Evolutionary conservation across 352 stramenopile genomes (phyloP).

Genomic region (Phytophthora lateralis): DNA sequence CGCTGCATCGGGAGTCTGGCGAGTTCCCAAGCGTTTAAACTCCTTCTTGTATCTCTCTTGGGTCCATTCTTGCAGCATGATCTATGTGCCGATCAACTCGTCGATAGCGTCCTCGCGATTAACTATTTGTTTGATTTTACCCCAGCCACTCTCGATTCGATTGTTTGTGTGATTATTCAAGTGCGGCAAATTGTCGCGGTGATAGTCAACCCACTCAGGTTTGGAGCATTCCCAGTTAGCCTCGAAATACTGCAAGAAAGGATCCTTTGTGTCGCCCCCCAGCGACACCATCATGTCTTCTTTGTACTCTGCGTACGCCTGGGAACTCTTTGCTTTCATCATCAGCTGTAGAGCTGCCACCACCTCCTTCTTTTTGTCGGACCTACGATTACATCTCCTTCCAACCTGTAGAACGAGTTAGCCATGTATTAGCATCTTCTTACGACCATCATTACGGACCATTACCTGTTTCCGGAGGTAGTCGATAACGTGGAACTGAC

Average conservation of each 20-base stretch:
- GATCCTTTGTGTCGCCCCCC: constrained; percentile 8
- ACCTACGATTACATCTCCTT: not conserved
- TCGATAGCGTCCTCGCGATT: constrained; percentile 5
- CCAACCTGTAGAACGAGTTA: constrained; percentile 3
- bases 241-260: constrained; percentile 16
- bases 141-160: constrained; percentile 12
- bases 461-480: constrained; percentile 1
- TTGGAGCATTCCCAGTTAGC: constrained; percentile 16
- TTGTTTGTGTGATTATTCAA: constrained; percentile 16
- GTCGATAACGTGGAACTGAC: constrained; percentile 13
- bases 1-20: not conserved
- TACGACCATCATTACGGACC: not conserved
- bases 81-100: constrained; percentile 11
- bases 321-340: constrained; percentile 13
- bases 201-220: constrained; percentile 8
- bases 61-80: constrained; percentile 18
- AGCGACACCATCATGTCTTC: constrained; percentile 4
- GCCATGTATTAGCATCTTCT: too few relatives aligned
- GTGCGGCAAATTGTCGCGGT: constrained; percentile 4
- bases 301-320: not conserved
- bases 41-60: constrained; percentile 18
- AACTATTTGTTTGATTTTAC: constrained; percentile 8
- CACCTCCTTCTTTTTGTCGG: constrained; percentile 6
- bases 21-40: constrained; percentile 5
- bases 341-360: constrained; percentile 8